Evolutionary conservation across 2,329 filamentous ascomycete genomes (phyloP).

Genomic region (Pseudogymnoascus sp.): DNA sequence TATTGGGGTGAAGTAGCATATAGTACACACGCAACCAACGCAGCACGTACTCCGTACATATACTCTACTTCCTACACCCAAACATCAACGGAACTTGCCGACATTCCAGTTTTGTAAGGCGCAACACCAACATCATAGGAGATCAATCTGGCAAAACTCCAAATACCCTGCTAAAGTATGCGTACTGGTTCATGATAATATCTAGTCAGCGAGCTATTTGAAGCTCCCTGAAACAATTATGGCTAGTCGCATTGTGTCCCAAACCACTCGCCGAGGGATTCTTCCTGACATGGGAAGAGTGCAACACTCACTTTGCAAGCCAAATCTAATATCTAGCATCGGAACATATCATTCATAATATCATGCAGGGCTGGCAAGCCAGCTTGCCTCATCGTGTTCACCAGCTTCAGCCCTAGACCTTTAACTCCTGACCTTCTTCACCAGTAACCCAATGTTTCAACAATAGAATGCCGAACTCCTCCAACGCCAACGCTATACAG

Average conservation of each 20-base stretch:
- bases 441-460: neutral
- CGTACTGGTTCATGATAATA: neutral
- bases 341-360: neutral
- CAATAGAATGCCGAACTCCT: neutral
- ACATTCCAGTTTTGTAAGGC: constrained; percentile 64
- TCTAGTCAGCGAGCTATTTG: neutral
- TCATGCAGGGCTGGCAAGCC: neutral
- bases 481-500: neutral
- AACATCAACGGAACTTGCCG: constrained; percentile 24
- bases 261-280: neutral
- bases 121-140: constrained; percentile 45
- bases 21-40: neutral
- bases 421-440: neutral
- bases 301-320: constrained; percentile 51
- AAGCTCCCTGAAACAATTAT: neutral
- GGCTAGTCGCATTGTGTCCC: neutral
- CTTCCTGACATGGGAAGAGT: neutral
- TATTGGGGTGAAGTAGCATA: constrained; percentile 2
- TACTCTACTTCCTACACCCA: constrained; percentile 1
- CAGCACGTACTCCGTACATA: neutral
- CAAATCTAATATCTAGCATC: constrained; percentile 32
- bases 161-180: neutral
- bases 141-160: neutral
- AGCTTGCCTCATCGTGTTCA: neutral
- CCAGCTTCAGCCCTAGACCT: neutral